These are phyloP conservation scores for Yarrowia yakushimensis DNA, from an alignment of 805 yeast species.

Conservation along the genomic window DNA sequence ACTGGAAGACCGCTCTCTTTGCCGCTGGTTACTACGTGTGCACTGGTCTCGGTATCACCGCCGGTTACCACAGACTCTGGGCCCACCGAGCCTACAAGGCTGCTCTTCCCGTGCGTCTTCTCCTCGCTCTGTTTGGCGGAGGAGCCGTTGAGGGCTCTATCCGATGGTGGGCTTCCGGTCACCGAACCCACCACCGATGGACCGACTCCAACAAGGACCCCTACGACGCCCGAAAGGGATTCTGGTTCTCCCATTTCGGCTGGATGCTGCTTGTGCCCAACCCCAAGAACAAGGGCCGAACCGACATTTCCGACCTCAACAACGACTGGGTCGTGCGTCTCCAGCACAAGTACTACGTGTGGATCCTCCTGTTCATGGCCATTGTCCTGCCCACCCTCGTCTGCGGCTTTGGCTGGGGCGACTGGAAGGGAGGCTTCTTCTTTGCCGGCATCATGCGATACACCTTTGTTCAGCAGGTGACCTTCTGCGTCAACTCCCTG, in stretches of 20 bases:
- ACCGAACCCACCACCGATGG: slow-evolving; percentile 85
- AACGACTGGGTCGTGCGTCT: slow-evolving; percentile 53
- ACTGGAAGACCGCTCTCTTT: slow-evolving; percentile 50
- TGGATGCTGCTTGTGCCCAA: slow-evolving; percentile 75
- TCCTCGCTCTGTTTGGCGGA: slow-evolving; percentile 59
- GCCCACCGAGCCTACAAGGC: slow-evolving; percentile 59
- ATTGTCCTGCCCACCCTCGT: slow-evolving; percentile 62
- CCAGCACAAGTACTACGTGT: slow-evolving; percentile 71
- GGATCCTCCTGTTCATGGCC: slow-evolving; percentile 49
- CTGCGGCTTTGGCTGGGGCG: slow-evolving; percentile 67
- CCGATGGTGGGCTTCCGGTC: slow-evolving; percentile 76
- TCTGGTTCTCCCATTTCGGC: slow-evolving; percentile 80
- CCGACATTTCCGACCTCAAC: slow-evolving; percentile 64
- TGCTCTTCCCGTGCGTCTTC: slow-evolving; percentile 44
- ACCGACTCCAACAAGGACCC: slow-evolving; percentile 90
- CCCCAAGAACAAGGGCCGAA: slow-evolving; percentile 59
- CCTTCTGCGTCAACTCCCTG: slow-evolving; percentile 72
- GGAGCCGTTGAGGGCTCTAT: slow-evolving; percentile 75
- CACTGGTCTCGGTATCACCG: slow-evolving; percentile 71
- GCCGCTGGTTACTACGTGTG: slow-evolving; percentile 53
- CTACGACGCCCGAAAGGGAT: slow-evolving; percentile 75
- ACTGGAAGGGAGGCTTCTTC: slow-evolving; percentile 69
- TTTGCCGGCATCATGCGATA: slow-evolving; percentile 76
- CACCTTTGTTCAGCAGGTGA: slow-evolving; percentile 72
- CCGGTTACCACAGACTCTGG: slow-evolving; percentile 78